Base-by-base conservation (phyloP, 768 basidiomycete species). In the Mycena metata region DNA sequence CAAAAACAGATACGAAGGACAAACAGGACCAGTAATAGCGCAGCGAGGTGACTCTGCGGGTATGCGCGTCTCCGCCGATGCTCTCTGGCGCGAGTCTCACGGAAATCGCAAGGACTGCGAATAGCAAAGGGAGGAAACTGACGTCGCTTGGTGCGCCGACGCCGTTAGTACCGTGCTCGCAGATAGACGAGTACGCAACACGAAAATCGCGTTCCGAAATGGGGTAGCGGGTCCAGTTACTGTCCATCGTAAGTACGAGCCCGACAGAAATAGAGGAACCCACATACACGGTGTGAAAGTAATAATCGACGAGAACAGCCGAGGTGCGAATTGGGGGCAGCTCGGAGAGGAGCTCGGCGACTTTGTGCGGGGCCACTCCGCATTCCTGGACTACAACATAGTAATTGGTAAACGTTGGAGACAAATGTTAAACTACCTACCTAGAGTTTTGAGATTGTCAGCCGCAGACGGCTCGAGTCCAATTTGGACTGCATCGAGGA, bases 21-120 rank as follows among this genome's bases (percentile, higher is more conserved):
- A 80, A 76, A 96, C 95, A 96, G 61, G 92, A 94, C 96, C 96
- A 98, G 76, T 98, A 97, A 82, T 95, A 97, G 68, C 95, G 88
- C 57, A 95, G 81, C 42, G 95, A 96, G 10, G 92, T 95, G 30
- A 95, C 83, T 75, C 93, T 86, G 60, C 93, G 84, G 49, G 83
- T 89, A 51, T 90, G 87, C 64, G 91, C 88, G 78, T 96, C 93
- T 1, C 95, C 95, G 36, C 85, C 92, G 72, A 97, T 89, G 64
- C 88, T 84, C 73, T 96, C 95, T 5, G 96, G 95, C 4, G 96
- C 94, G 26, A 97, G 82, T 69, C 96, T 83, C 16, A 91, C 93
- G 17, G 95, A 87, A 52, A 96, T 94, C 15, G 96, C 96, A 42
- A 98, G 84, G 1, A 97, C 93, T 47, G 96, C 95, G 76, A 97